Conservation (phyloP, 163 green algal genomes). For the Chlamydomonas reinhardtii region DNA sequence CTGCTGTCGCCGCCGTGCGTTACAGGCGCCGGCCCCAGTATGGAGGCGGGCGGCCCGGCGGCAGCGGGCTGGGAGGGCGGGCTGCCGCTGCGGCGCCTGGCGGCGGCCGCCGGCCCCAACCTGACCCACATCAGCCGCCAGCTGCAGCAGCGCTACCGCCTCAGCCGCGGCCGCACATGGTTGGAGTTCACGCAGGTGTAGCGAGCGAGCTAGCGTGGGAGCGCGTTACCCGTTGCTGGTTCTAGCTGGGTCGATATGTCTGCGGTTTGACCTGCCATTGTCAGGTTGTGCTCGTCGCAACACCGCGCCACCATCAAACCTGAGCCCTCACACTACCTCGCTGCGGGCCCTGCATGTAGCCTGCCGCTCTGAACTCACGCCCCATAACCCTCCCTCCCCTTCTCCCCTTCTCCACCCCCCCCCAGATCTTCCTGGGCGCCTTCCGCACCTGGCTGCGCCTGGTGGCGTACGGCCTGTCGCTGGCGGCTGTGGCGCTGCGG, state of each 20-base stretch:
- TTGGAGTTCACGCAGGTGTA: constrained; percentile 45
- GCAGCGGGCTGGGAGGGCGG: constrained; percentile 41
- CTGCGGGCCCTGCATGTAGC: no score
- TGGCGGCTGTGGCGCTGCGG: constrained; percentile 23
- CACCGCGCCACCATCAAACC: no score
- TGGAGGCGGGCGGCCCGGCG: neutral
- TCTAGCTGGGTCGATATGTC: no score
- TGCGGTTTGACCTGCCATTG: no score
- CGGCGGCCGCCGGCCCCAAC: constrained; percentile 17
- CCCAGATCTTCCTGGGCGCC: constrained; percentile 48
- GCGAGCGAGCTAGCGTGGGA: neutral
- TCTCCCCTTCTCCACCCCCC: no score
- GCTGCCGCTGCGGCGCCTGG: constrained; percentile 42
- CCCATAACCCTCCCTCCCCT: no score
- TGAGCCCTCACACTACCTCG: no score
- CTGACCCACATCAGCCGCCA: constrained; percentile 12
- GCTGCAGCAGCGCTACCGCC: constrained; percentile 47
- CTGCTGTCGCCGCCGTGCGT: no score
- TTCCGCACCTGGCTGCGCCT: constrained; percentile 47
- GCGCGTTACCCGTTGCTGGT: no score
- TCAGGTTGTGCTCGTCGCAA: no score
- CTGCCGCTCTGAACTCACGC: no score
- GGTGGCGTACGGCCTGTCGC: neutral
- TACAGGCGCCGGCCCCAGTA: constrained; percentile 21
- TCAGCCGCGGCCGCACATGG: constrained; percentile 43